A percentile compares a stretch with the other conserved stretches of the same genome.
These are phyloP conservation scores for Alternaria metachromatica DNA, from an alignment of 2,329 filamentous ascomycete genomes.

Conservation along the genomic window DNA sequence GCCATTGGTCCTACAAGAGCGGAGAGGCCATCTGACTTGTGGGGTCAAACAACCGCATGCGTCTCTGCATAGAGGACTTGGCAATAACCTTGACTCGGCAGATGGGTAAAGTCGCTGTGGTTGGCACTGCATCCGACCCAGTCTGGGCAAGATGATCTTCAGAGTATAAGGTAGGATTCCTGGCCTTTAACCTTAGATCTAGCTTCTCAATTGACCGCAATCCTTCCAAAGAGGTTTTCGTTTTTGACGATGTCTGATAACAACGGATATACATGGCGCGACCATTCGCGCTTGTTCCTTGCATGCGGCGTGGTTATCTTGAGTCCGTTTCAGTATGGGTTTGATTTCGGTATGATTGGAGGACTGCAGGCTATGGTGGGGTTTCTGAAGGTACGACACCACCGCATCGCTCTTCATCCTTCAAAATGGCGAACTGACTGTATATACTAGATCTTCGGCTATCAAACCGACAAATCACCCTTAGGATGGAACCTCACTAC, in stretches of 20 bases:
- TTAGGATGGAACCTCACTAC: conserved; percentile 54
- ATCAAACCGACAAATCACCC: conserved; percentile 31
- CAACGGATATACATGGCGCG: conserved; percentile 37
- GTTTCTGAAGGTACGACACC: conserved; percentile 52
- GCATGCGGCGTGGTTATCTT: conserved; percentile 58
- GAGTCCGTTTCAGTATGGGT: conserved; percentile 61
- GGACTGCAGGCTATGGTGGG: conserved; percentile 60
- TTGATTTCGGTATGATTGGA: conserved; percentile 61
- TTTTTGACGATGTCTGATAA: conserved; percentile 36
- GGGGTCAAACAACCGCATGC: conserved; percentile 30
- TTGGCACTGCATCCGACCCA: conserved; percentile 14
- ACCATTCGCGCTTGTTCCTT: conserved; percentile 55
- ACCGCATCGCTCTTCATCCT: too few relatives aligned
- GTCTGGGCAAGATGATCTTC: conserved; percentile 24
- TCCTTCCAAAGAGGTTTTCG: neutral
- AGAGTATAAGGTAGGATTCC: conserved; percentile 26
- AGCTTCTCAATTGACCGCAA: neutral
- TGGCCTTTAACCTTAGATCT: neutral
- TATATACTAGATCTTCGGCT: conserved; percentile 35
- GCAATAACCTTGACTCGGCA: conserved; percentile 31
- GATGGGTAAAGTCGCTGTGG: conserved; percentile 33
- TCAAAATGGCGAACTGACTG: neutral
- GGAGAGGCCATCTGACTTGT: conserved; percentile 23
- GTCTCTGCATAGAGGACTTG: conserved; percentile 12
- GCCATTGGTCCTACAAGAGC: conserved; percentile 13